Base-by-base conservation (phyloP, 352 stramenopile species). In the Blastocystis hominis region DNA sequence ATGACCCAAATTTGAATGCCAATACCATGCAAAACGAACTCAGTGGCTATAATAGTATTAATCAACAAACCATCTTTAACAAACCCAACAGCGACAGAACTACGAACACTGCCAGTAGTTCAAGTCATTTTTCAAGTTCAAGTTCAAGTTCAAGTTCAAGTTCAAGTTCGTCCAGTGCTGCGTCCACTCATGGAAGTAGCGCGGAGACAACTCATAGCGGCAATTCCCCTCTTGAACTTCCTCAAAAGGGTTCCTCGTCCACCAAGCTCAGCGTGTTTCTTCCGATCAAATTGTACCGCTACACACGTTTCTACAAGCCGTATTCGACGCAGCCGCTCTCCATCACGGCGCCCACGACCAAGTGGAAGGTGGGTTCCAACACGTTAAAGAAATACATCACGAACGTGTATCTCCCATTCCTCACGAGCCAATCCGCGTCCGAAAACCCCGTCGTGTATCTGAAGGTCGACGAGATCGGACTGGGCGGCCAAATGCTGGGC, bases 401-500 rank as follows among this genome's bases (percentile, higher is more conserved):
- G 24, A 20, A 59, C 9, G 72, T 68, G 20, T 84, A 66, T 15
- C 66, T 84, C 50, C 72, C 72, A 1, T 20, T 53, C 0, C 17
- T 47, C 13, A n/a, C 36, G 46, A n/a, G 40, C 7, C 53, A 84
- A 7, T 10, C 55, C 10, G 44, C 17, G 13, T 34, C 66, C 55
- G 34, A 44, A 0, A 77, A 77, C 3, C 36, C 30, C 47, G 68
- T 84, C 44, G 53, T 84, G 17, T 84, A 84, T 34, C 17, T 42
- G 2, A 84, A 84, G 36, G 15, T 38, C 10, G 72, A 53, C 17
- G 68, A 46, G 15, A 68, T 53, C 10, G 72, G 72, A 66, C 66
- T 84, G 9, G 72, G 50, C 20, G 72, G 50, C 17, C 72, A 84
- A 53, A 84, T 84, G 34, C 40, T 36, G 30, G 72, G 72, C 24